phyloP scores from a whole-genome alignment of 306 rosid genomes.

The Mimosa pudica region DNA sequence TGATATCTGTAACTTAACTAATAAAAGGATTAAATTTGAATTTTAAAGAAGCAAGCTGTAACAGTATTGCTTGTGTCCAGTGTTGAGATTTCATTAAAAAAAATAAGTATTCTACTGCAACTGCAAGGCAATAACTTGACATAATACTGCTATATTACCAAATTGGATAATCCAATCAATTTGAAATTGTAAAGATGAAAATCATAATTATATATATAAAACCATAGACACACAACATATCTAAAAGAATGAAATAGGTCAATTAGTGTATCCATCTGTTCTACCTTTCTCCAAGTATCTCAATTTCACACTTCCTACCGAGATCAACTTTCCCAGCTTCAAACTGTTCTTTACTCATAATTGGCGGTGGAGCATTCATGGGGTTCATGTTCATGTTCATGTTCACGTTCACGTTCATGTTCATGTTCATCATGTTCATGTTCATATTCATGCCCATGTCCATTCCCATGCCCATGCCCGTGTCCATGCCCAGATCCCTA shows the following conservation, averaged over 20 bases:
- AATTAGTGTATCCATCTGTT: conserved; percentile 23
- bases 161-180: neutral
- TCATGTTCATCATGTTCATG: neutral
- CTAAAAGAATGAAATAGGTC: conserved; percentile 27
- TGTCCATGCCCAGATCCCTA: conserved; percentile 88
- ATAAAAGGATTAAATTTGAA: neutral
- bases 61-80: neutral
- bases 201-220: neutral
- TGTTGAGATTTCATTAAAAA: neutral
- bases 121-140: neutral
- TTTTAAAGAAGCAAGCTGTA: neutral
- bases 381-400: conserved; percentile 50
- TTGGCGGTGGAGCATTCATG: conserved; percentile 68
- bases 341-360: conserved; percentile 92
- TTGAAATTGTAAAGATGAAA: conserved; percentile 3
- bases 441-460: conserved; percentile 57
- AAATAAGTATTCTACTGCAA: neutral
- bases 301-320: conserved; percentile 90
- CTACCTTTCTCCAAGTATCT: conserved; percentile 76
- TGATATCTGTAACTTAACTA: neutral
- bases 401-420: conserved; percentile 42
- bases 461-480: conserved; percentile 3
- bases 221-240: neutral
- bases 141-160: neutral
- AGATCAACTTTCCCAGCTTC: conserved; percentile 87